Percentiles rank a stretch among this genome's conserved stretches.
Conservation (phyloP, 768 basidiomycete genomes). For the Boletus reticulatus region DNA sequence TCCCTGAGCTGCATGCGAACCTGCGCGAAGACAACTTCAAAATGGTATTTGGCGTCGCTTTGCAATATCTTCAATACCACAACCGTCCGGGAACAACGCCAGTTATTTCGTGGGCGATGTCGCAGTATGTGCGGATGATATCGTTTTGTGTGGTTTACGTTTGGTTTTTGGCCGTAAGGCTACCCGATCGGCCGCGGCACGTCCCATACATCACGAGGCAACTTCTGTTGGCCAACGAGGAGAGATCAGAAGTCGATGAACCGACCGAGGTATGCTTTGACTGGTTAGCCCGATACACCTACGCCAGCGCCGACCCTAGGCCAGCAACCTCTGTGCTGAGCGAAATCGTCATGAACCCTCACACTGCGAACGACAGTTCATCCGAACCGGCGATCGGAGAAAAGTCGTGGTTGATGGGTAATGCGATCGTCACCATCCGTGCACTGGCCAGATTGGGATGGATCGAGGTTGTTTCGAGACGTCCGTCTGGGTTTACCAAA, state of each 20-base stretch:
- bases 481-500: slow-evolving; percentile 87
- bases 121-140: slow-evolving; percentile 87
- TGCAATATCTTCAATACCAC: slow-evolving; percentile 92
- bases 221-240: slow-evolving; percentile 82
- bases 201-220: slow-evolving; percentile 85
- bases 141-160: slow-evolving; percentile 90
- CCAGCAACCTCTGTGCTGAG: slow-evolving; percentile 77
- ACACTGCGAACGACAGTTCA: slow-evolving; percentile 24
- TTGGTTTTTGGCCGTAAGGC: slow-evolving; percentile 90
- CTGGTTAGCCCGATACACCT: slow-evolving; percentile 94
- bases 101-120: slow-evolving; percentile 77
- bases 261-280: slow-evolving; percentile 97
- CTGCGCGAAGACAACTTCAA: slow-evolving; percentile 90
- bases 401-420: slow-evolving; percentile 86
- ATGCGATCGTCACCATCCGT: slow-evolving; percentile 81
- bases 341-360: slow-evolving; percentile 72
- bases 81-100: slow-evolving; percentile 60
- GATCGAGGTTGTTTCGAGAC: slow-evolving; percentile 80
- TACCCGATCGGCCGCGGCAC: slow-evolving; percentile 77
- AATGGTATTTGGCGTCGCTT: slow-evolving; percentile 90
- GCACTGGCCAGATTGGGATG: slow-evolving; percentile 74
- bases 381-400: slow-evolving; percentile 46
- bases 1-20: slow-evolving; percentile 78
- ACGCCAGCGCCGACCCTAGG: slow-evolving; percentile 89
- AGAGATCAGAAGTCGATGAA: slow-evolving; percentile 71